Base-by-base conservation (phyloP, 2,329 filamentous ascomycete species). In the Cordyceps fumosorosea region DNA sequence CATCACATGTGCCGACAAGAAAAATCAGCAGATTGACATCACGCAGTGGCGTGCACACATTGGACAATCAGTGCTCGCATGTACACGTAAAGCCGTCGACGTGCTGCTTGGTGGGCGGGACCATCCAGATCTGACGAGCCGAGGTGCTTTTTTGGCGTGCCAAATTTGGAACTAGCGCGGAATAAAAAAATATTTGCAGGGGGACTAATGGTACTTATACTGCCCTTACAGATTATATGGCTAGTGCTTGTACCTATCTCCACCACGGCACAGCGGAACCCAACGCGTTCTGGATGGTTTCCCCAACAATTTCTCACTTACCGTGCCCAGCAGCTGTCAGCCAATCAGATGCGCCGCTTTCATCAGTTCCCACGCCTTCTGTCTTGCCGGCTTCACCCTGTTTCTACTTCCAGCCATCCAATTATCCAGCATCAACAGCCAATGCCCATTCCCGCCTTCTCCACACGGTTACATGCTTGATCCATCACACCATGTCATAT, bases 301-400 rank as follows among this genome's bases (percentile, higher is more conserved):
- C 56, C 56, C 56, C 56, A 59, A 59, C 56, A 59, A 59, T 52
- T 59, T 52, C 26, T 59, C 22, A 50, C 16, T 57, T 47, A 57
- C 55, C 56, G n/a, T 51, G 53, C 32, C 51, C 51, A 53, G 29
- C 32, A 53, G 3, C 12, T 12, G 1, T 12, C n/a, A 16, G 32
- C 51, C 51, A 53, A 53, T 40, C 51, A 53, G 51, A 7, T 22
- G 51, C 51, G 5, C 12, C n/a, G 20, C 32, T n/a, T 14, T 22
- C 10, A 34, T 29, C 29, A 37, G 18, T 53, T n/a, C 12, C 1
- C 2, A 24, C 5, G 51, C 51, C 14, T 34, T 14, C 32, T 53
- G n/a, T 37, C n/a, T 16, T 53, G 5, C 51, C 51, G 51, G n/a
- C 32, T 53, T 53, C 32, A 40, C 32, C 51, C 51, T 22, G 51